A percentile compares a stretch with the other conserved stretches of the same genome.
phyloP scores from a whole-genome alignment of 306 rosid species.

The Cicer chorassanicum region DNA sequence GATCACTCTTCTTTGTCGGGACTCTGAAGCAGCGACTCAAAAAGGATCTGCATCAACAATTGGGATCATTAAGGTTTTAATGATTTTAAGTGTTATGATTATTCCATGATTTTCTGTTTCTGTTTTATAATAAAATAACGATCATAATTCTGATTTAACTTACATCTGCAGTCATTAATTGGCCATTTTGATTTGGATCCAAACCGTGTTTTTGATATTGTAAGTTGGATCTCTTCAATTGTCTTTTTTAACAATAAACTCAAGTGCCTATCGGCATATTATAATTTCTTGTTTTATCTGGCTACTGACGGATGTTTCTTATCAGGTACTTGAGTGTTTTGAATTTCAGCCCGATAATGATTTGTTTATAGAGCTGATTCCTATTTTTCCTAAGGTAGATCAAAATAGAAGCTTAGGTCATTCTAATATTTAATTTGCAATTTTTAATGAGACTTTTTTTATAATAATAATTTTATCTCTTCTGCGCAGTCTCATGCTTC shows the following conservation, averaged over 20 bases:
- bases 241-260: not conserved
- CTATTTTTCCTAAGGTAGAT: constrained; percentile 91
- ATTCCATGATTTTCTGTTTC: constrained; percentile 24
- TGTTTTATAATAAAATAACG: constrained; percentile 36
- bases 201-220: constrained; percentile 96
- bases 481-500: constrained; percentile 97
- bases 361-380: constrained; percentile 87
- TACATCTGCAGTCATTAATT: constrained; percentile 83
- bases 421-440: constrained; percentile 11
- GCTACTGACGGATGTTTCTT: constrained; percentile 40
- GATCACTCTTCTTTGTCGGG: constrained; percentile 94
- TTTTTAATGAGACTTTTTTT: constrained; percentile 5
- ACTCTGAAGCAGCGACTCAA: constrained; percentile 61
- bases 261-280: not conserved
- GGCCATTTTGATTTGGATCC: constrained; percentile 99
- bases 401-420: constrained; percentile 12
- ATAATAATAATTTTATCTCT: constrained; percentile 27
- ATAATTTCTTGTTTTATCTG: constrained; percentile 32
- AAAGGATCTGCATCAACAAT: constrained; percentile 74
- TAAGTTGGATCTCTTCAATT: constrained; percentile 53
- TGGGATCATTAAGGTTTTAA: constrained; percentile 90
- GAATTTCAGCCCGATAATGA: constrained; percentile 88
- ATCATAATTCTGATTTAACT: constrained; percentile 37
- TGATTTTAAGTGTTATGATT: constrained; percentile 29
- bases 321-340: constrained; percentile 90